A percentile compares a stretch with the other conserved stretches of the same genome.
Evolutionary conservation across 306 rosid genomes (phyloP).

Genomic region (Gillenia trifoliata): DNA sequence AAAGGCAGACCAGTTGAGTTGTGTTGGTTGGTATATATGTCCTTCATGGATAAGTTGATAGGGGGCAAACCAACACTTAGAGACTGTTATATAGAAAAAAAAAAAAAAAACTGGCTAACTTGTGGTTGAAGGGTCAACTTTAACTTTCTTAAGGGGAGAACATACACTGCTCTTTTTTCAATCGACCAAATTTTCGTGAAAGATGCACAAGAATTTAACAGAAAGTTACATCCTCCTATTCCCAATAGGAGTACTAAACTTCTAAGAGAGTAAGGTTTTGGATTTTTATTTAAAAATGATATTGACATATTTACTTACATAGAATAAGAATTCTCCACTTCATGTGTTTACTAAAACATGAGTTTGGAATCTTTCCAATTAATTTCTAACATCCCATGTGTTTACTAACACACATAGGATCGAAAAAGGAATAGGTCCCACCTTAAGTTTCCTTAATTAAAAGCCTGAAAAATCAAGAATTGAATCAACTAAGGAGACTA

Average conservation of each 20-base stretch:
- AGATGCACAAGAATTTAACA: neutral
- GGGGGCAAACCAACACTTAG: neutral
- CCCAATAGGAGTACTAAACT: neutral
- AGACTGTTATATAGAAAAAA: neutral
- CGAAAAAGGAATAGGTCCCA: too few species aligned
- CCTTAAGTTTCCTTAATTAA: too few species aligned
- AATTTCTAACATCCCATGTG: too few species aligned
- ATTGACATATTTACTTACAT: too few species aligned
- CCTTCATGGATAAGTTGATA: neutral
- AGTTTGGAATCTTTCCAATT: too few species aligned
- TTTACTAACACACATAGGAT: too few species aligned
- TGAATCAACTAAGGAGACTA: too few species aligned
- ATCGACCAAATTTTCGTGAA: neutral
- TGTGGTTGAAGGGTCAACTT: neutral
- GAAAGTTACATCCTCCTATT: neutral
- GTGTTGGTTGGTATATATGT: constrained; percentile 8
- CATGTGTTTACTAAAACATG: too few species aligned
- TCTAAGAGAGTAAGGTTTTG: neutral
- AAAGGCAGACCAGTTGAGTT: constrained; percentile 2
- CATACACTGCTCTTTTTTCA: too few species aligned
- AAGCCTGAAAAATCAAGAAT: too few species aligned
- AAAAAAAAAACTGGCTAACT: neutral
- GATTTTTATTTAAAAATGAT: too few species aligned
- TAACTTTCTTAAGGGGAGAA: neutral
- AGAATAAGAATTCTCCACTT: too few species aligned